Base-by-base conservation (phyloP, 192 early-diverging fungal species). In the Coemansia sp. region DNA sequence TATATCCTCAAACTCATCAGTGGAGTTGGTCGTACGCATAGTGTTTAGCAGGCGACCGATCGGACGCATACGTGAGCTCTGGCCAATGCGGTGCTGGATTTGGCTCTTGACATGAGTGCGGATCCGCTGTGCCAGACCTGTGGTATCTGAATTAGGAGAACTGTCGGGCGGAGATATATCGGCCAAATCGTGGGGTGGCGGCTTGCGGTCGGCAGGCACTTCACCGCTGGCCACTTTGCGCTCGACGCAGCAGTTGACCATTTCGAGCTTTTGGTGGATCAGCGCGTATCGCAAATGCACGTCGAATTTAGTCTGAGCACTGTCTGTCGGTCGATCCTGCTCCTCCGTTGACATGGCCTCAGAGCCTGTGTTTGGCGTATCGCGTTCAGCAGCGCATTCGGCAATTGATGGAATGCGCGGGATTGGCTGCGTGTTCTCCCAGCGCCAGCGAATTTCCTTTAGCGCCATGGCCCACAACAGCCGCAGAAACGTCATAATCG, bases 181-280 rank as follows among this genome's bases (percentile, higher is more conserved):
- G 27, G 27, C 27, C 27, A 10, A 41, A 8, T 41, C 10, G 14
- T 14, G 39, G 9, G 39, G 39, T 41, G 39, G 9, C 39, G 11
- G 27, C 6, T 29, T 29, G 27, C 6, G 27, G 27, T 29, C 27
- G 10, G 21, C 21, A 21, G 48, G 50, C 4, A 24, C 21, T 5
- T 52, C 50, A 22, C 50, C 50, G 23, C 50, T 52, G 50, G 11
- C 49, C 38, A 70, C 45, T 37, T 69, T 73, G 60, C 87, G 83
- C 21, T 79, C 67, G 39, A 88, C 80, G 69, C 91, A 93, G 64
- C 89, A 91, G 70, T 93, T 93, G 53, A 93, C 75, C 90, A 93
- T 92, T 37, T 87, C 83, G 12, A 93, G 71, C 51, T 91, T 93
- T 83, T 91, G 89, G 66, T 90, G 82, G 1, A 87, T 65, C 23